A percentile compares a stretch with the other conserved stretches of the same genome.
Conservation (phyloP, 108 stramenopile genomes). For the Chaetoceros muelleri region DNA sequence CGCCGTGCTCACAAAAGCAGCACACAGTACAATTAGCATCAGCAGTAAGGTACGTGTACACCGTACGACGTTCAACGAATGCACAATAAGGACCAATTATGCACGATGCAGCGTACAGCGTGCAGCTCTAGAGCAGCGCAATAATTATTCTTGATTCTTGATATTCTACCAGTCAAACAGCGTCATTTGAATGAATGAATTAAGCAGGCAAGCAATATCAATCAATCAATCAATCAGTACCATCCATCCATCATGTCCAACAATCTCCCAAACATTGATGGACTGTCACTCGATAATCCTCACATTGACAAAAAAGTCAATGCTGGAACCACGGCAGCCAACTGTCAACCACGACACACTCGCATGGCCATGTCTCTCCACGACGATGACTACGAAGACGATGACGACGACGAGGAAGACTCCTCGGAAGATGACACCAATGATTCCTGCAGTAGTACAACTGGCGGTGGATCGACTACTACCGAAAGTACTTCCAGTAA, state of each 20-base stretch:
- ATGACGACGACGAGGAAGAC: constrained; percentile 4
- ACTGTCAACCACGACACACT: constrained; percentile 73
- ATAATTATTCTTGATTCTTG: no score
- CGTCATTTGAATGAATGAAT: no score
- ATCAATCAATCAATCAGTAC: no score
- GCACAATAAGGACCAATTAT: no score
- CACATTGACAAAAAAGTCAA: constrained; percentile 55
- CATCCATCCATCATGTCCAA: neutral
- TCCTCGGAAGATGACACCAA: neutral
- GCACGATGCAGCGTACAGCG: no score
- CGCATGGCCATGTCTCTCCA: neutral
- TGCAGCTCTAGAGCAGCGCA: no score
- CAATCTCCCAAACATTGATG: neutral
- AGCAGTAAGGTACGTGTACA: no score
- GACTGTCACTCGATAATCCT: constrained; percentile 31
- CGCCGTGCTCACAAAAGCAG: no score
- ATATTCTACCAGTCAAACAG: no score
- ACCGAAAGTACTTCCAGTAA: constrained; percentile 8
- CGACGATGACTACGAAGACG: constrained; percentile 3
- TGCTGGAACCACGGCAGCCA: constrained; percentile 55
- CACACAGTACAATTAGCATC: no score
- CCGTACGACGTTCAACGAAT: no score
- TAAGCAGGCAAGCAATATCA: no score
- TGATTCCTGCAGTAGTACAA: neutral
- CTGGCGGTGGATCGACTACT: constrained; percentile 8